Evolutionary conservation across 305 asterid genomes (phyloP), one percentile per base, ranked within the genome.

Genomic region (Rubia tinctorum): DNA sequence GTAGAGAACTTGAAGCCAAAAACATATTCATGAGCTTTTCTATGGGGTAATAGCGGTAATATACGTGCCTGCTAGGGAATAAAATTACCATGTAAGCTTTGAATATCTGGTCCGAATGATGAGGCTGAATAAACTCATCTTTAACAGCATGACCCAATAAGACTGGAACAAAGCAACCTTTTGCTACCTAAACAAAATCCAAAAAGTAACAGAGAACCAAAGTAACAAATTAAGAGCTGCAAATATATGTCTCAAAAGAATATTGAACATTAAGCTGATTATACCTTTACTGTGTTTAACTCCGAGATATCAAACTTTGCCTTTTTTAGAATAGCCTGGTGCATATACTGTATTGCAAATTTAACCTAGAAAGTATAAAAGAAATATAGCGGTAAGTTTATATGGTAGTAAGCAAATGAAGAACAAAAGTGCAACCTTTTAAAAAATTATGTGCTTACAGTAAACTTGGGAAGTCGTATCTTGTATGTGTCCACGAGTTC

Each of bases 401-500:
- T 42, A n/a, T n/a, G 73, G 18, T 34, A 30, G 23, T 37, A 47
- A 45, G 51, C 25, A 44, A 0, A 25, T 12, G 39, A 22, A 27
- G 25, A 6, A 53, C n/a, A 53, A 55, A 55, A 27, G 17, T 14
- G 27, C n/a, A 59, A 71, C 42, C n/a, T 62, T 45, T 68, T 59
- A 8, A 40, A 40, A 66, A 68, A 23, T 68, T 42, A 45, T 37
- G 60, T 59, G 43, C 91, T 83, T 81, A 93, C 98, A 58, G 97
- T 93, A 88, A 93, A 93, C 83, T 87, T 91, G 62, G 98, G 98
- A 56, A 93, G 88, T 43, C 96, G 93, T 67, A 91, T 87, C 88
- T 91, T 91, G 86, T 88, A 89, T 45, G 95, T 89, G 83, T 93
- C 97, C 69, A 93, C 98, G 68, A 93, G 87, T 81, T 93, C 98